Base-by-base conservation (phyloP, 192 early-diverging fungal genomes). In the Pecoramyces ruminantium region DNA sequence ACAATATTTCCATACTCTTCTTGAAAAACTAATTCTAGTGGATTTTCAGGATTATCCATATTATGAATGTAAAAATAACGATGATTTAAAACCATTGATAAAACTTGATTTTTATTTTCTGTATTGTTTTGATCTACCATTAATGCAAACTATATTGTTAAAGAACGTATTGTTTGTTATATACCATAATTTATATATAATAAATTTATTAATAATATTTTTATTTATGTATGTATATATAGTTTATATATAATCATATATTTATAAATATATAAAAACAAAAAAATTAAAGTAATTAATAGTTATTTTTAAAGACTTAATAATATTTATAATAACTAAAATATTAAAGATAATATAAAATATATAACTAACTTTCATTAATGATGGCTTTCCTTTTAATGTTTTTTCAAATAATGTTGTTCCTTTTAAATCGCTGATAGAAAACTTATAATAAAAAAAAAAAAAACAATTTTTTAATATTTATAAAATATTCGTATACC, bases 11-110 rank as follows among this genome's bases (percentile, higher is more conserved):
- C 89, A 67, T 90, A 90, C 51, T 84, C 85, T 29, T 83, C 78
- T 79, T 90, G 87, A 78, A 90, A 87, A 4, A 85, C 85, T 27
- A 90, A 84, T 78, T 89, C 88, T 28, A 90, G 82, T 5, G 89
- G 88, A 14, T 82, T 28, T 17, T 88, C 85, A 0, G 84, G 83
- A 16, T 80, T 79, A 42, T 82, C 82, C 78, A 86, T 80, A 38
- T 82, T 85, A 82, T 88, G 83, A 40, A 90, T 81, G 78, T 86
- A 87, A 4, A 90, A 80, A 16, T 83, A 82, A 78, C 85, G 86
- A 29, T 81, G 79, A 40, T 80, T 77, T 28, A 90, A 79, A 27
- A 88, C 85, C 21, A 86, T 87, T 9, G 84, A 83, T 30, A 89
- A 84, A 25, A 87, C 85, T 85, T 30, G 79, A 80, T 27, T 80